Evolutionary conservation across 2,329 filamentous ascomycete species (phyloP).

Genomic region (Ampelomyces quisqualis): DNA sequence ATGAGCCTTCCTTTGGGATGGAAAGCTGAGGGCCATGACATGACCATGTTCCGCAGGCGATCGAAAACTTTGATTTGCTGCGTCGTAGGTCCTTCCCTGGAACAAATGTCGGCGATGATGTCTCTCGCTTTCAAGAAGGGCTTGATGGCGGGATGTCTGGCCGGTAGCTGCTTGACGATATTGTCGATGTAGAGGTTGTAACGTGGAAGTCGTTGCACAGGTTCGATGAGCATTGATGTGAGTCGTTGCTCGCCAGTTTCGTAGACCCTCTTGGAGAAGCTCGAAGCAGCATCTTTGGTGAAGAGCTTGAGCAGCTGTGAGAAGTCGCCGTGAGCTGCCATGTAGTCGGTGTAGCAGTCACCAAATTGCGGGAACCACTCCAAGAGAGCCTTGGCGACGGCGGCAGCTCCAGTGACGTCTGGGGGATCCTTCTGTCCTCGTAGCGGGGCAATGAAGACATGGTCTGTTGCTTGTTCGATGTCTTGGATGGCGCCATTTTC

Average conservation of each 20-base stretch:
- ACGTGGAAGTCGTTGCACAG: slow-evolving; percentile 87
- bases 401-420: slow-evolving; percentile 75
- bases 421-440: slow-evolving; percentile 47
- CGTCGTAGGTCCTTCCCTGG: slow-evolving; percentile 71
- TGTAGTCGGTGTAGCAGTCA: slow-evolving; percentile 89
- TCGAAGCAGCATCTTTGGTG: slow-evolving; percentile 73
- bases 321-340: slow-evolving; percentile 84
- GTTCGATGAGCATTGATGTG: slow-evolving; percentile 91
- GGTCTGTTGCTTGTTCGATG: slow-evolving; percentile 60
- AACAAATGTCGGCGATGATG: slow-evolving; percentile 94
- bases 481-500: slow-evolving; percentile 78
- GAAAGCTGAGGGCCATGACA: slow-evolving; percentile 72
- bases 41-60: slow-evolving; percentile 72
- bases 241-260: slow-evolving; percentile 87
- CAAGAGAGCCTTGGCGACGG: slow-evolving; percentile 76
- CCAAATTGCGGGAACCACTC: slow-evolving; percentile 95
- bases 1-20: slow-evolving; percentile 77
- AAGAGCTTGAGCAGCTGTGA: slow-evolving; percentile 77
- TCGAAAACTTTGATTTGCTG: slow-evolving; percentile 74
- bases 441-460: slow-evolving; percentile 38
- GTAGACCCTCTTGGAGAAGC: slow-evolving; percentile 76
- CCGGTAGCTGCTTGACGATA: slow-evolving; percentile 81
- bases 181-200: slow-evolving; percentile 97
- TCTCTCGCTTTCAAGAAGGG: slow-evolving; percentile 85
- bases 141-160: slow-evolving; percentile 80